Evolutionary conservation across 768 basidiomycete species (phyloP), one percentile per base, ranked within the genome.

Genomic region (Boletus insuetus): DNA sequence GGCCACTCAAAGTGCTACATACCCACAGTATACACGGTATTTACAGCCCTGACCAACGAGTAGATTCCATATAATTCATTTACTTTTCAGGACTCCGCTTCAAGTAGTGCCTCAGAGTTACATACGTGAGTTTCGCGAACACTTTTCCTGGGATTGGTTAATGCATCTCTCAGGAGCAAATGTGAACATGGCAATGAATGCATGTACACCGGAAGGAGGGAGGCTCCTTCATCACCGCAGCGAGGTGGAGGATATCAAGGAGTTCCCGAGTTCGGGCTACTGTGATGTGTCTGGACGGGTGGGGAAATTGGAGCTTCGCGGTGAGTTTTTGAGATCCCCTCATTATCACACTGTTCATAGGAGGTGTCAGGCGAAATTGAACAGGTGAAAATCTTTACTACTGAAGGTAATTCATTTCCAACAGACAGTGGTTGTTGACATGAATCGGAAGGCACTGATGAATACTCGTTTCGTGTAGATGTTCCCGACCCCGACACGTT

Each of bases 401-500:
- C 49, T 17, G 49, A 50, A 50, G 49, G 49, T 41, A 40, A 49
- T 39, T n/a, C n/a, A n/a, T n/a, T n/a, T n/a, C n/a, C n/a, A 29
- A 39, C 11, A 17, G 13, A 19, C 13, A 17, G 37, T 20, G 26
- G 31, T 22, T 10, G 10, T 32, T n/a, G n/a, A n/a, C 39, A 20
- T 11, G 29, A n/a, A 41, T 40, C n/a, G n/a, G n/a, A 20, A 31
- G 29, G 6, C 12, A 22, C 29, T n/a, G n/a, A n/a, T 32, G 26
- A 40, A 38, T 6, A 34, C 3, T 11, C 11, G 24, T 38, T 26
- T 9, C 16, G 5, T 37, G 24, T 26, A 49, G 48, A 39, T 49
- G 48, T 49, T 19, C 24, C 24, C 7, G 26, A 32, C 32, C 71
- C 75, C 16, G 64, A 75, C 24, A 67, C 69, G 4, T 76, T 88